Percentiles rank a stretch among this genome's conserved stretches.
phyloP scores from a whole-genome alignment of 805 yeast genomes.

The Cyberlindnera veronae region DNA sequence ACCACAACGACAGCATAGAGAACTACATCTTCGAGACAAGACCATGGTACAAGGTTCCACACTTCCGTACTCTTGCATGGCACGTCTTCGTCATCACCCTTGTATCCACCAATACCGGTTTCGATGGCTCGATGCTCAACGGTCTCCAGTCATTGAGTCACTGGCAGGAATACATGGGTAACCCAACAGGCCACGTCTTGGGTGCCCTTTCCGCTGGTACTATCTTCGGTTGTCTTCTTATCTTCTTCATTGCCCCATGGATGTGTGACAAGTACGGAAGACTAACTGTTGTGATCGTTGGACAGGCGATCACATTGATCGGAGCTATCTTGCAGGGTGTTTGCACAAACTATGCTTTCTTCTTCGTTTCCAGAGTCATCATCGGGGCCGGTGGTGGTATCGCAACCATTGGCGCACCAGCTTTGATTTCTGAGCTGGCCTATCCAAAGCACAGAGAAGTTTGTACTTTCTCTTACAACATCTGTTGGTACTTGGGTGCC shows the following conservation, averaged over 20 bases:
- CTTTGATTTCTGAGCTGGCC: conserved; percentile 47
- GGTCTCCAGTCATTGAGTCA: conserved; percentile 41
- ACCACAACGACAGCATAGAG: conserved; percentile 4
- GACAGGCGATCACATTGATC: conserved; percentile 18
- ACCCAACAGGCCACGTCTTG: conserved; percentile 36
- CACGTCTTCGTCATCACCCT: conserved; percentile 39
- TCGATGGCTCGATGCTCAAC: conserved; percentile 48
- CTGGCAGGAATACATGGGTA: conserved; percentile 39
- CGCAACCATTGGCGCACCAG: conserved; percentile 40
- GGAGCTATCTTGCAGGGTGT: conserved; percentile 28
- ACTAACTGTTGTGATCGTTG: conserved; percentile 25
- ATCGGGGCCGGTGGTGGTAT: conserved; percentile 46
- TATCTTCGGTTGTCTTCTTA: conserved; percentile 37
- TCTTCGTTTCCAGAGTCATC: conserved; percentile 35
- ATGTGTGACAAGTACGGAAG: conserved; percentile 40
- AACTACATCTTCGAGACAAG: conserved; percentile 14
- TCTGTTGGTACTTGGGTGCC: conserved; percentile 51
- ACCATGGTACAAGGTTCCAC: conserved; percentile 35
- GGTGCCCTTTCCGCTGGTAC: conserved; percentile 41
- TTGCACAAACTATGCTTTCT: conserved; percentile 28
- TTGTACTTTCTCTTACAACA: conserved; percentile 42
- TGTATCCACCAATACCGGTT: conserved; percentile 44
- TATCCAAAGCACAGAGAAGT: conserved; percentile 44
- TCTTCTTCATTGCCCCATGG: conserved; percentile 30
- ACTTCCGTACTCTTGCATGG: conserved; percentile 35